These are phyloP conservation scores for Kernera saxatilis DNA, from an alignment of 345 rosid species.

Conservation along the genomic window DNA sequence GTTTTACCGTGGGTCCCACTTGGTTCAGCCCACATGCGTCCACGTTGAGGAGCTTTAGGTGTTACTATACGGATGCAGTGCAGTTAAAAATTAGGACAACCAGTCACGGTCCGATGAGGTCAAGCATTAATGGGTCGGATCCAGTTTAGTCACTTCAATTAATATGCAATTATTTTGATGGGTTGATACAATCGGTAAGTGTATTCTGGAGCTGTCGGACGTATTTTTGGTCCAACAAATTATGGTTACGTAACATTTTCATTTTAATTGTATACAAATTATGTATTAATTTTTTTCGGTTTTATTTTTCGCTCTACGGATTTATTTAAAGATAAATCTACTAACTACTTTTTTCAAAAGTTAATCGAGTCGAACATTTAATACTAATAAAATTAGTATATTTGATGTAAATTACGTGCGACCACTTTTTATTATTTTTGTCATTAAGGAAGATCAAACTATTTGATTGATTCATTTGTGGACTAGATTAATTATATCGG, in stretches of 20 bases:
- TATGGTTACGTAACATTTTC: background rate
- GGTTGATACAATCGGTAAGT: background rate
- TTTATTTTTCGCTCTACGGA: no score
- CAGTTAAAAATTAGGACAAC: constrained; percentile 23
- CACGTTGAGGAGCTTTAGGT: constrained; percentile 28
- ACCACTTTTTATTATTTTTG: background rate
- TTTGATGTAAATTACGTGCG: background rate
- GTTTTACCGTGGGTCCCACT: background rate
- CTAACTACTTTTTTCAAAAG: background rate
- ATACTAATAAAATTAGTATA: background rate
- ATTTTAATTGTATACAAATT: background rate
- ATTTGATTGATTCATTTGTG: background rate
- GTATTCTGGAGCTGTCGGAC: background rate
- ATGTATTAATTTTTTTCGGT: background rate
- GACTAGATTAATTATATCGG: background rate
- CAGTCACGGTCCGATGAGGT: constrained; percentile 26
- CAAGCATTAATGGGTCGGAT: constrained; percentile 33
- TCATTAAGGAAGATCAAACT: background rate
- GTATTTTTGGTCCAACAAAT: background rate
- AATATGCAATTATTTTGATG: background rate
- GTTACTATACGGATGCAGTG: constrained; percentile 19
- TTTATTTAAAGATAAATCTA: no score
- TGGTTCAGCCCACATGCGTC: constrained; percentile 28
- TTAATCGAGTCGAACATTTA: background rate
- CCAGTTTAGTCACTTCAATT: constrained; percentile 16